A percentile compares a stretch with the other conserved stretches of the same genome.
These are phyloP conservation scores for Torulaspora maleeae DNA, from an alignment of 805 yeast species.

Conservation along the genomic window DNA sequence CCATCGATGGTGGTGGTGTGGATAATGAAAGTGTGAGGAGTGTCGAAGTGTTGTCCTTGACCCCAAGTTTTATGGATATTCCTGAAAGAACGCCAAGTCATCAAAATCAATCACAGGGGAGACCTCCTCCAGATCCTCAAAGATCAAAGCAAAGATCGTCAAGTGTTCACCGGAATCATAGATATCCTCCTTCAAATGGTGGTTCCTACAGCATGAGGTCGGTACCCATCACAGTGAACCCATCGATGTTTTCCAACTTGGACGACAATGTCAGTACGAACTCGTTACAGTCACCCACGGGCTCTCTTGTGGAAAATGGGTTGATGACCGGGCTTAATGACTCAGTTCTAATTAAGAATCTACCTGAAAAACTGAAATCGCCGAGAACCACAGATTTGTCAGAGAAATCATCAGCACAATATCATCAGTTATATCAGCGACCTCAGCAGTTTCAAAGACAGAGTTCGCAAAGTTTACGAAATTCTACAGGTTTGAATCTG, in stretches of 20 bases:
- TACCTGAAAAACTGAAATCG: slow-evolving; percentile 10
- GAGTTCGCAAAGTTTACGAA: slow-evolving; percentile 3
- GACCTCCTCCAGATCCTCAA: slow-evolving; percentile 6
- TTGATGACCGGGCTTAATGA: slow-evolving; percentile 3
- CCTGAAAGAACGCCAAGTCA: slow-evolving; percentile 22
- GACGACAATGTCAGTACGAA: slow-evolving; percentile 17
- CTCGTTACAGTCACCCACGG: slow-evolving; percentile 15
- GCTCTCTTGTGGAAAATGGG: slow-evolving; percentile 10
- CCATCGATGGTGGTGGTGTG: slow-evolving; percentile 8
- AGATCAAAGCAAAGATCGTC: slow-evolving; percentile 15
- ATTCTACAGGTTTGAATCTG: slow-evolving; percentile 1
- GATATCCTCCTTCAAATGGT: slow-evolving; percentile 10
- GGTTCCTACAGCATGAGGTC: slow-evolving; percentile 8
- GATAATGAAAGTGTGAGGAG: slow-evolving; percentile 26
- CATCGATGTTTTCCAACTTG: slow-evolving; percentile 15
- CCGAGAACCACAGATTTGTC: slow-evolving; percentile 7
- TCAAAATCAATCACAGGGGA: slow-evolving; percentile 5
- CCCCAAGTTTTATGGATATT: slow-evolving; percentile 41
- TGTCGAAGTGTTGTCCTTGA: slow-evolving; percentile 40
- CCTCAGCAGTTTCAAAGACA: slow-evolving; percentile 5
- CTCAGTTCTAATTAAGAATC: slow-evolving; percentile 1
- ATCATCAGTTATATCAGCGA: slow-evolving; percentile 1
- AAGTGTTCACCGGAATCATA: slow-evolving; percentile 23
- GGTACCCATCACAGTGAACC: slow-evolving; percentile 17
- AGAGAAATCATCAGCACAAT: slow-evolving; percentile 3